Evolutionary conservation across 768 basidiomycete species (phyloP).

Genomic region (Terana coerulea): DNA sequence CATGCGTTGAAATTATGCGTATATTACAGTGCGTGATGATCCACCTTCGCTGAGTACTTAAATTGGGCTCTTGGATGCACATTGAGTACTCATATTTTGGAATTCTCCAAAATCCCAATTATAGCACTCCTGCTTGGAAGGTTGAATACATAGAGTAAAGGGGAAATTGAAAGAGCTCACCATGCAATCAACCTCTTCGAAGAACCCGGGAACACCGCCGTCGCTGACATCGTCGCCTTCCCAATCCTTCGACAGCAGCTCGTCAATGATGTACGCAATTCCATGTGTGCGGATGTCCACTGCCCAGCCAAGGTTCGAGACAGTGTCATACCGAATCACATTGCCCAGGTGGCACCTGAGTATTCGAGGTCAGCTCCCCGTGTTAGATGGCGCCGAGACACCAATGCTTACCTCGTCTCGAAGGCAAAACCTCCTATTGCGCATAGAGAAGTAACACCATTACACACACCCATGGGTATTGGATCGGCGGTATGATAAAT

Average conservation of each 20-base stretch:
- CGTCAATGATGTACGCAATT: slow-evolving; percentile 71
- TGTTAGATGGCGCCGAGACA: background rate
- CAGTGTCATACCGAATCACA: slow-evolving; percentile 81
- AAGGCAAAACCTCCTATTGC: slow-evolving; percentile 83
- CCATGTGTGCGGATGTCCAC: slow-evolving; percentile 71
- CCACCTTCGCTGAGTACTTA: too few species aligned
- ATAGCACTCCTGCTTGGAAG: slow-evolving; percentile 55
- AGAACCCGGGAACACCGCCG: slow-evolving; percentile 43
- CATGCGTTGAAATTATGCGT: too few species aligned
- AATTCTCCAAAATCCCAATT: slow-evolving; percentile 64
- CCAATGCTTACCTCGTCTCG: slow-evolving; percentile 50
- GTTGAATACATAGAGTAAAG: background rate
- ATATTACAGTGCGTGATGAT: too few species aligned
- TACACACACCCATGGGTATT: slow-evolving; percentile 83
- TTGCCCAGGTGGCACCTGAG: slow-evolving; percentile 80
- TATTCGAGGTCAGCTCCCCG: background rate
- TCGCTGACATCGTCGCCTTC: slow-evolving; percentile 34
- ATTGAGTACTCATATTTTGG: too few species aligned
- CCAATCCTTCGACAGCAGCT: slow-evolving; percentile 49
- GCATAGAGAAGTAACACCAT: slow-evolving; percentile 72
- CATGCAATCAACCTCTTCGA: slow-evolving; percentile 60
- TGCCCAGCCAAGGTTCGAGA: slow-evolving; percentile 73
- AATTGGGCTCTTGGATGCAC: too few species aligned
- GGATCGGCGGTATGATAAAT: slow-evolving; percentile 94
- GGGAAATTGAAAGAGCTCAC: slow-evolving; percentile 34